Conservation (phyloP, 2,329 filamentous ascomycete species). For the Rasamsonia emersonii region DNA sequence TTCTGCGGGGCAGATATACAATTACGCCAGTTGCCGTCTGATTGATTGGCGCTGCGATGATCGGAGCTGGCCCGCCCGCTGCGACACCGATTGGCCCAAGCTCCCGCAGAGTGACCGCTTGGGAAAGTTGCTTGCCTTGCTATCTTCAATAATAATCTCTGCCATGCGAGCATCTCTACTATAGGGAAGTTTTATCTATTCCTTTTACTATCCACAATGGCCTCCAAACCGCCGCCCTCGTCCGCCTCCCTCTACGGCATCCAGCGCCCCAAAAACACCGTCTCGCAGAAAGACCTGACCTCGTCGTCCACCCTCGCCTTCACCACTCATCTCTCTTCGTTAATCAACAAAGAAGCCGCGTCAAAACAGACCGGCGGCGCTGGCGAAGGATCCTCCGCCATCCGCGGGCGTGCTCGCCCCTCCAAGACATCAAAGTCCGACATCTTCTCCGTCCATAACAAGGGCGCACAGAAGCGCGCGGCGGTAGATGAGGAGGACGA, state of each 20-base stretch:
- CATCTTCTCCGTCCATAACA: conserved; percentile 61
- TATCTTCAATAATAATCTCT: too few relatives aligned
- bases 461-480: conserved; percentile 54
- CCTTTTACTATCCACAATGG: too few relatives aligned
- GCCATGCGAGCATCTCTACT: too few relatives aligned
- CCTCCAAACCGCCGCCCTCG: conserved; percentile 49
- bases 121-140: too few relatives aligned
- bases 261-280: conserved; percentile 55
- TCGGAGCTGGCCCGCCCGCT: conserved; percentile 1
- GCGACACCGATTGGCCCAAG: conserved; percentile 5
- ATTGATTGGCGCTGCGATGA: conserved; percentile 1
- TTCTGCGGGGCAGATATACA: conserved; percentile 1
- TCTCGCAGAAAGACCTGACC: conserved; percentile 54
- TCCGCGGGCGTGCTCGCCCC: conserved; percentile 32
- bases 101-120: too few relatives aligned
- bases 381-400: conserved; percentile 26
- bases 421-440: conserved; percentile 51
- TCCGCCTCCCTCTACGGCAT: conserved; percentile 60
- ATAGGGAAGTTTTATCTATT: too few relatives aligned
- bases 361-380: conserved; percentile 15
- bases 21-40: neutral
- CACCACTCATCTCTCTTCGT: conserved; percentile 73
- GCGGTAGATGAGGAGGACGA: conserved; percentile 50
- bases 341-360: conserved; percentile 53
- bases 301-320: conserved; percentile 72